phyloP scores from a whole-genome alignment of 345 rosid genomes.

The Psidium friedrichsthalianum region DNA sequence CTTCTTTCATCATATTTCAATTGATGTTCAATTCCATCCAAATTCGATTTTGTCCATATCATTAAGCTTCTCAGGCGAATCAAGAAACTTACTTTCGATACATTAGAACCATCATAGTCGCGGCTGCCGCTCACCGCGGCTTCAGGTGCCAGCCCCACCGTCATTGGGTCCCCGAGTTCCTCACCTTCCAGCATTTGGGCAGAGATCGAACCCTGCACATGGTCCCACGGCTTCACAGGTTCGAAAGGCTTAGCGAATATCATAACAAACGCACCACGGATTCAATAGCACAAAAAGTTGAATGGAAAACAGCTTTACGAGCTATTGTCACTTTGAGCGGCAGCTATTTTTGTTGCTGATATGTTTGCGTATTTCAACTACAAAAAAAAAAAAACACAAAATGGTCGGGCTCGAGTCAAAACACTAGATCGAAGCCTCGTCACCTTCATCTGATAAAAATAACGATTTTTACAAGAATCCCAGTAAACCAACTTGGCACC shows the following conservation, averaged over 20 bases:
- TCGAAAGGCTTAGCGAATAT: not conserved
- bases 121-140: too few relatives aligned
- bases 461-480: too few relatives aligned
- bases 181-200: not conserved
- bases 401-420: too few relatives aligned
- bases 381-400: too few relatives aligned
- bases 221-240: not conserved
- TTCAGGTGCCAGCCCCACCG: too few relatives aligned
- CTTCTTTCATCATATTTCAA: not conserved
- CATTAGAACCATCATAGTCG: not conserved
- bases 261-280: not conserved
- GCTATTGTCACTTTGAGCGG: too few relatives aligned
- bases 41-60: not conserved
- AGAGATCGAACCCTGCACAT: not conserved
- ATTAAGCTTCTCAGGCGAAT: not conserved
- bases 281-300: not conserved
- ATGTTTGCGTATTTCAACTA: too few relatives aligned
- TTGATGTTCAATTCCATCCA: not conserved
- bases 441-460: too few relatives aligned
- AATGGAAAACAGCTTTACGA: not conserved
- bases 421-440: too few relatives aligned
- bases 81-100: not conserved
- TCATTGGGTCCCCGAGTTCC: not conserved
- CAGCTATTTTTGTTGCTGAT: too few relatives aligned
- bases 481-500: too few relatives aligned